Conservation (phyloP, 352 stramenopile species). For the Phytophthora ramorum region DNA sequence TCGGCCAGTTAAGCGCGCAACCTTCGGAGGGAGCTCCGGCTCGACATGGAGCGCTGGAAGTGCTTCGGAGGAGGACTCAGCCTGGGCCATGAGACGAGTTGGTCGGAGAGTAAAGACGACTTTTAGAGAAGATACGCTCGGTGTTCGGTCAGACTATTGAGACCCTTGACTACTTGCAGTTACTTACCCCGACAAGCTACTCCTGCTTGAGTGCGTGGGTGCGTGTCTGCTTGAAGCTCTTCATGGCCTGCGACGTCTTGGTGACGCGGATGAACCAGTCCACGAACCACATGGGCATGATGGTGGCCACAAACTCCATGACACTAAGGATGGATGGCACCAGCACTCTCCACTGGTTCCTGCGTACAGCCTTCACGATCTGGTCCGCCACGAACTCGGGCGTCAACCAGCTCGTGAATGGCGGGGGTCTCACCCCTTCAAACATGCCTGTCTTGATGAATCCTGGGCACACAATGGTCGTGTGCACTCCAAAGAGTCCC, state of each 20-base stretch:
- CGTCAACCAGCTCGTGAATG: conserved; percentile 48
- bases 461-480: conserved; percentile 62
- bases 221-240: conserved; percentile 60
- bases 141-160: too few relatives aligned
- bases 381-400: conserved; percentile 54
- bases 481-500: conserved; percentile 48
- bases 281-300: conserved; percentile 51
- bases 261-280: conserved; percentile 48
- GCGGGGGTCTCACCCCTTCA: conserved; percentile 48
- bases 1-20: too few relatives aligned
- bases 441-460: conserved; percentile 77
- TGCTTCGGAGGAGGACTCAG: too few relatives aligned
- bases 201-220: conserved; percentile 46
- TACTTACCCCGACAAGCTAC: conserved; percentile 5
- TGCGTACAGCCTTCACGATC: conserved; percentile 55
- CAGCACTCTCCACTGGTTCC: conserved; percentile 55
- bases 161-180: too few relatives aligned
- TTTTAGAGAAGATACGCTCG: too few relatives aligned
- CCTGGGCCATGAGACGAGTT: too few relatives aligned
- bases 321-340: conserved; percentile 38
- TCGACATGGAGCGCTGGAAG: too few relatives aligned
- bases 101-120: too few relatives aligned
- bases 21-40: too few relatives aligned
- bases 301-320: conserved; percentile 40
- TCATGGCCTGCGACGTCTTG: conserved; percentile 51